Base-by-base conservation (phyloP, 805 yeast genomes). In the Sugiyamaella qingdaonensis region DNA sequence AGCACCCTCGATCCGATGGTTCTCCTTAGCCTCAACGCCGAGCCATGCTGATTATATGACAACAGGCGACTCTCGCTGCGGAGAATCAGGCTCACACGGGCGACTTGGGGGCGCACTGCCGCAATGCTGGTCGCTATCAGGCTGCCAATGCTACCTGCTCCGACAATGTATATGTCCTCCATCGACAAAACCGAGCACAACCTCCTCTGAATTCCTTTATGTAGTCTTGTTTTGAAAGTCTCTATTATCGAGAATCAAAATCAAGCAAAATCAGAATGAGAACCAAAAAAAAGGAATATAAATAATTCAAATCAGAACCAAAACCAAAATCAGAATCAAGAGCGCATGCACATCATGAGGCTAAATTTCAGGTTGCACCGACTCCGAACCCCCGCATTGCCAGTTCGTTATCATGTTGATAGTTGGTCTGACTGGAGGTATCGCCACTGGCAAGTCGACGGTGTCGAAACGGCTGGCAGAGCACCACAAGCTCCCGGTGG, bases 391-490 rank as follows among this genome's bases (percentile, higher is more conserved):
- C 29, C 29, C 29, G 29, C 29, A 24, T 24, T 24, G 29, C 29
- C 29, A 24, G 29, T 14, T 34, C 37, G 31, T 29, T 42, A 53
- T 10, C 24, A 92, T 94, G 99, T 78, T 94, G 44, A 78, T 94
- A 32, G 78, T 94, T 4, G 99, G 99, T 1, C 78, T 94, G n/a
- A 94, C 99, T 0, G 99, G 99, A 1, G 97, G 97, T 1, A 94
- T 94, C 48, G 96, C 97, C 4, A 79, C 94, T n/a, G 99, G 99
- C 2, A 94, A 94, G 64, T 85, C 96, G 16, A 92, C 98, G 0
- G 97, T 88, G 0, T 88, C 97, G 0, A 64, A 71, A 14, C 68
- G 78, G 34, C 70, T 94, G 10, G 56, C 67, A 3, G 78, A 79
- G 9, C 69, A 79, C 10, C 77, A 83, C 62, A 64, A 73, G 1